Conservation (phyloP, 2,329 filamentous ascomycete genomes). For the Sphaerulina populicola region DNA sequence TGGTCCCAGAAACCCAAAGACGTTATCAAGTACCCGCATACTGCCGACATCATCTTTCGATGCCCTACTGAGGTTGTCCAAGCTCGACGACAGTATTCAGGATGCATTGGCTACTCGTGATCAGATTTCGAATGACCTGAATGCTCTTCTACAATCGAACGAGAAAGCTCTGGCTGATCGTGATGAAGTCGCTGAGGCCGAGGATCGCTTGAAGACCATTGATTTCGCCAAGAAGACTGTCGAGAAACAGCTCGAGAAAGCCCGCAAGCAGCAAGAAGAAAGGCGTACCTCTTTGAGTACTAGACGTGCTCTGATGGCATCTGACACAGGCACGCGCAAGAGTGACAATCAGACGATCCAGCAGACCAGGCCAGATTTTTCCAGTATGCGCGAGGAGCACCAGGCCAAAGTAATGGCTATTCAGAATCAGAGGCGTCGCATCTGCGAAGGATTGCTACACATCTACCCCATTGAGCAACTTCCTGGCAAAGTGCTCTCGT, state of each 20-base stretch:
- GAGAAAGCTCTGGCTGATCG: slow-evolving; percentile 32
- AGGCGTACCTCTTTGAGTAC: slow-evolving; percentile 57
- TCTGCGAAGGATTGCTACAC: slow-evolving; percentile 69
- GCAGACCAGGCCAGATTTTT: slow-evolving; percentile 49
- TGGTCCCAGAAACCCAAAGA: slow-evolving; percentile 20
- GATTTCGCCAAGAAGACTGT: slow-evolving; percentile 53
- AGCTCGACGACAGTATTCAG: slow-evolving; percentile 81
- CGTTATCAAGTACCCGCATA: slow-evolving; percentile 27
- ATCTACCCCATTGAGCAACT: slow-evolving; percentile 76
- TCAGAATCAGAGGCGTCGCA: slow-evolving; percentile 77
- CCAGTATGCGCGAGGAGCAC: slow-evolving; percentile 20
- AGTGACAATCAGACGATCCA: slow-evolving; percentile 41
- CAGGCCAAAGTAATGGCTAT: slow-evolving; percentile 54
- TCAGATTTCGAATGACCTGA: slow-evolving; percentile 69
- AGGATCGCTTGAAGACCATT: slow-evolving; percentile 39
- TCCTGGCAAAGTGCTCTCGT: slow-evolving; percentile 58
- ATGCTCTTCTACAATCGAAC: slow-evolving; percentile 40
- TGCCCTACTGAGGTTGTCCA: slow-evolving; percentile 76
- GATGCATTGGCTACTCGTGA: slow-evolving; percentile 74
- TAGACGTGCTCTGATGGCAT: slow-evolving; percentile 58
- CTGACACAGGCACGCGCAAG: slow-evolving; percentile 32
- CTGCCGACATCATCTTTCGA: slow-evolving; percentile 74
- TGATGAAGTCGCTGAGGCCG: slow-evolving; percentile 36
- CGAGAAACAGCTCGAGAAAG: slow-evolving; percentile 55
- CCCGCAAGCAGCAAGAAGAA: slow-evolving; percentile 57